phyloP scores from a whole-genome alignment of 176 grass and related monocot genomes.

The Guadua angustifolia region DNA sequence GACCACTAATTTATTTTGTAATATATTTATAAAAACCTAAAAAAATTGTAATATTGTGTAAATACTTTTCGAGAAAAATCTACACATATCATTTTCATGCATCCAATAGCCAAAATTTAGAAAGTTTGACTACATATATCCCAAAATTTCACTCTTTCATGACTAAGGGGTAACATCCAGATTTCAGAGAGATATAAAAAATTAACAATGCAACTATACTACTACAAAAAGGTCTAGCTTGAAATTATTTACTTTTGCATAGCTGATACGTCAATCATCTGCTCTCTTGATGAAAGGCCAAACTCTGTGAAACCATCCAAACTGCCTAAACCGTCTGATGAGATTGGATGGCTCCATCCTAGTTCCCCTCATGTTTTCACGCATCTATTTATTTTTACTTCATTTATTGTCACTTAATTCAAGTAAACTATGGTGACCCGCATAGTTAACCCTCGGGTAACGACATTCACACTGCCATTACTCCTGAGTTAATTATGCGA shows the following conservation, averaged over 20 bases:
- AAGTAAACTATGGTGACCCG: too few relatives aligned
- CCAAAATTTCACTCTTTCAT: not conserved
- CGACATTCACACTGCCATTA: too few relatives aligned
- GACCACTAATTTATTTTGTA: not conserved
- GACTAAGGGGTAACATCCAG: not conserved
- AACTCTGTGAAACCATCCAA: constrained; percentile 1
- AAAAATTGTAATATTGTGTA: not conserved
- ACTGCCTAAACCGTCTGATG: not conserved
- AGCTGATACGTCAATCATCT: not conserved
- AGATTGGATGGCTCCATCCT: not conserved
- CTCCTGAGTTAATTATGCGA: too few relatives aligned
- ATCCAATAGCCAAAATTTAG: not conserved
- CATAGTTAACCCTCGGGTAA: too few relatives aligned
- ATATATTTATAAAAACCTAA: not conserved
- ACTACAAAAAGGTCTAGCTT: not conserved
- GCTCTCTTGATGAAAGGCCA: not conserved
- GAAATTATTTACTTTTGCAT: not conserved
- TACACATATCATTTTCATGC: not conserved
- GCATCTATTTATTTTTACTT: not conserved
- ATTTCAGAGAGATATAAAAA: not conserved
- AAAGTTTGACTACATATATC: not conserved
- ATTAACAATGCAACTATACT: not conserved
- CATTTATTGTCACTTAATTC: not conserved
- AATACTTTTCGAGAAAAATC: not conserved
- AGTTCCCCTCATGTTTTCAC: not conserved